Evolutionary conservation across 805 yeast species (phyloP), one percentile per base, ranked within the genome.

Genomic region (Teunomyces gatunensis): DNA sequence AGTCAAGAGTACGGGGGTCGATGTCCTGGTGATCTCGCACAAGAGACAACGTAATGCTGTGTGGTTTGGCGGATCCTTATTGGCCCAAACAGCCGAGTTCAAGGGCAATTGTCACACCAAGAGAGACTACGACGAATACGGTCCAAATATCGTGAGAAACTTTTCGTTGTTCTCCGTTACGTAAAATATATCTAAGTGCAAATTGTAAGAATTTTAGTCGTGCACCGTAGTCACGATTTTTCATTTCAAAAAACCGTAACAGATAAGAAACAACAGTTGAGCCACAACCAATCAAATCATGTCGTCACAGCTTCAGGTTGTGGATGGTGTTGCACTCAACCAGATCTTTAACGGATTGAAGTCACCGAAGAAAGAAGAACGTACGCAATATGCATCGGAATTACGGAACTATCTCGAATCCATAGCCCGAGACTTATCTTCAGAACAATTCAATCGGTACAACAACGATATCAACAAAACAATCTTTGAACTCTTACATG

Each of bases 21-120:
- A 90, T 48, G 99, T 94, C 47, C 95, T 89, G 71, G 99, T 94
- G 52, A 91, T 94, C 55, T 83, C 96, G 25, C 99, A 94, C 74
- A 90, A 92, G 75, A 87, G 94, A 71, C 99, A 94, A 75, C 82
- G 97, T 67, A 89, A 94, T 63, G 99, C 99, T 3, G 99, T 94
- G 49, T 94, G 99, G 99, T 94, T 92, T 65, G 99, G 99, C 58
- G 99, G 99, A 56, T 87, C 96, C 17, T 74, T 94, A 57, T 78
- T 94, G 64, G 98, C 99, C 1, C 98, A 92, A 74, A 94, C 99
- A 9, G 84, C 96, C 18, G 99, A 94, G 71, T 94, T 94, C 74
- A 89, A 87, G 70, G 83, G 95, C 67, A 91, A 91, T 70, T 94
- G 98, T 68, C 94, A 94, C 74, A 92, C 99, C 20, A 94, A 94